phyloP scores from a whole-genome alignment of 148 eudicot genomes.

The Persicaria tinctoria region DNA sequence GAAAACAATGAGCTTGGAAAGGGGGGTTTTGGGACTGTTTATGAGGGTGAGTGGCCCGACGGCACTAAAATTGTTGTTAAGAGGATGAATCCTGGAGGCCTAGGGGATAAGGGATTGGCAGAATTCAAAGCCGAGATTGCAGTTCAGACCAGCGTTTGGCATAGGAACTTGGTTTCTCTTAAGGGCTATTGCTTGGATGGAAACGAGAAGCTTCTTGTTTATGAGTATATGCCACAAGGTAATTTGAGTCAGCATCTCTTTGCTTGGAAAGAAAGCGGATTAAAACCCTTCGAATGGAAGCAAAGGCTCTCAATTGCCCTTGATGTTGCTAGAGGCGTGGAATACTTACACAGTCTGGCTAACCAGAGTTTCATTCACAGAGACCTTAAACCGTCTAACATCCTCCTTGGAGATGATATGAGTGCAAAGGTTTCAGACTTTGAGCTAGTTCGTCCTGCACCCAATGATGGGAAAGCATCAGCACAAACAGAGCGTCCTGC shows the following conservation, averaged over 20 bases:
- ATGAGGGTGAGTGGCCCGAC: slow-evolving; percentile 61
- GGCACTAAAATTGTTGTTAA: slow-evolving; percentile 74
- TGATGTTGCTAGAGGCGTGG: slow-evolving; percentile 85
- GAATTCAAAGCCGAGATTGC: slow-evolving; percentile 72
- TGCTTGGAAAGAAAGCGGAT: slow-evolving; percentile 46
- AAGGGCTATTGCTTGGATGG: slow-evolving; percentile 73
- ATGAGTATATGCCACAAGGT: slow-evolving; percentile 79
- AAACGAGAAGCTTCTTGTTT: slow-evolving; percentile 59
- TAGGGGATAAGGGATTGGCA: slow-evolving; percentile 57
- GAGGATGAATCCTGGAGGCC: slow-evolving; percentile 63
- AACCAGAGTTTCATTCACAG: slow-evolving; percentile 78
- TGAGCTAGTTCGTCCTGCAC: slow-evolving; percentile 80
- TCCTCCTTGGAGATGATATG: slow-evolving; percentile 72
- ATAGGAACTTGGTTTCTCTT: slow-evolving; percentile 63
- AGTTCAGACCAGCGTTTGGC: slow-evolving; percentile 65
- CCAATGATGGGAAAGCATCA: slow-evolving; percentile 50
- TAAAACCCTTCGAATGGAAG: slow-evolving; percentile 66
- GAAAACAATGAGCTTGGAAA: slow-evolving; percentile 49
- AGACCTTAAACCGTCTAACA: slow-evolving; percentile 75
- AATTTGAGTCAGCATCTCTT: slow-evolving; percentile 51
- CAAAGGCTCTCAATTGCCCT: slow-evolving; percentile 56
- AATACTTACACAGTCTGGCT: slow-evolving; percentile 70
- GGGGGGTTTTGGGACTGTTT: slow-evolving; percentile 86
- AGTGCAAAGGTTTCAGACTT: slow-evolving; percentile 83
- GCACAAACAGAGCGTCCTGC: slow-evolving; percentile 67